A percentile compares a stretch with the other conserved stretches of the same genome.
Conservation (phyloP, 139 green algal species). For the Chlamydomonas sphaeroides region DNA sequence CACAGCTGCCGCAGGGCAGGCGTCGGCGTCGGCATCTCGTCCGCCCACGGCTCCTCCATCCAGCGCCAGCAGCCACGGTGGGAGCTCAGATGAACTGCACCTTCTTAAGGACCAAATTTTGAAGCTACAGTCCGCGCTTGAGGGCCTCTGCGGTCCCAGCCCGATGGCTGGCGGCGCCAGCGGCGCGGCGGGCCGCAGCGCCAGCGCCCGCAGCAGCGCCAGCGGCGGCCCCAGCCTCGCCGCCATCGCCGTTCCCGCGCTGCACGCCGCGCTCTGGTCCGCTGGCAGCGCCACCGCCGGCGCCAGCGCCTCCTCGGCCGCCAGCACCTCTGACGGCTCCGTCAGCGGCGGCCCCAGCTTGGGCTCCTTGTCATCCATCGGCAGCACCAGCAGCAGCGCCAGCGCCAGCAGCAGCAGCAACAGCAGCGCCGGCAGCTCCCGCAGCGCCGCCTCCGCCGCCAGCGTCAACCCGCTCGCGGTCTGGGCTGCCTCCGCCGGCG, state of each 20-base stretch:
- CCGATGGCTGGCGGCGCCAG: neutral
- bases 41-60: no score
- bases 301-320: neutral
- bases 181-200: neutral
- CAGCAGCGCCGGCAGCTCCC: neutral
- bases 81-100: neutral
- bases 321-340: neutral
- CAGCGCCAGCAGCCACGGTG: no score
- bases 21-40: no score
- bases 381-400: neutral
- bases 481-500: neutral
- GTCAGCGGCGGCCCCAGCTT: neutral
- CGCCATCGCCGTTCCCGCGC: neutral
- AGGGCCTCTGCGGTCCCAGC: neutral
- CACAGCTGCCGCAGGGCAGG: no score
- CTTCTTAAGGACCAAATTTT: constrained; percentile 30
- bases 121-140: constrained; percentile 21
- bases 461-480: neutral
- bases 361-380: neutral
- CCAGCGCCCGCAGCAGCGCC: neutral
- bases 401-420: neutral
- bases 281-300: neutral
- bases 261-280: constrained; percentile 10
- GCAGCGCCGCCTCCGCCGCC: neutral
- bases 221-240: neutral